These are phyloP conservation scores for Citrullus mucosospermus DNA, from an alignment of 306 rosid genomes.

Conservation along the genomic window DNA sequence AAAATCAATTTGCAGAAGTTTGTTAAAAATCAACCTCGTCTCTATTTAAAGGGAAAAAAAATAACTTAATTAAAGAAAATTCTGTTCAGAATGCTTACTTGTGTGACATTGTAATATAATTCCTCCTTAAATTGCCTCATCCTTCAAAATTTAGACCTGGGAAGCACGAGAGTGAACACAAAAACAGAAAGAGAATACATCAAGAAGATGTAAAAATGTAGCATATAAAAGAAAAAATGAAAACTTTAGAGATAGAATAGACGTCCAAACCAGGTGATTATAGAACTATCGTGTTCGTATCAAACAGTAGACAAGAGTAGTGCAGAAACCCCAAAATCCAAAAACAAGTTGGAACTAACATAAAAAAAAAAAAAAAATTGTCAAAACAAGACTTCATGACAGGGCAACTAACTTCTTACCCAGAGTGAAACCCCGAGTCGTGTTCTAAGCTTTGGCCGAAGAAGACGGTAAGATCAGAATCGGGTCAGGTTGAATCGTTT, in stretches of 20 bases:
- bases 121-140: constrained; percentile 62
- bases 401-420: no score
- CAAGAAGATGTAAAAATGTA: constrained; percentile 9
- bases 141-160: constrained; percentile 19
- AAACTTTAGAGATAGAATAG: not conserved
- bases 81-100: constrained; percentile 36
- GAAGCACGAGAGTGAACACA: constrained; percentile 12
- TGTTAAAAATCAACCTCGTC: not conserved
- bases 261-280: not conserved
- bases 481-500: no score
- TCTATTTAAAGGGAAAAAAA: not conserved
- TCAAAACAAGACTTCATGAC: no score
- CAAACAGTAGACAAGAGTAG: not conserved
- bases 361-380: no score
- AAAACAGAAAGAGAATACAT: constrained; percentile 10
- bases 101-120: constrained; percentile 30
- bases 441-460: no score
- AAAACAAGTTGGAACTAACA: no score
- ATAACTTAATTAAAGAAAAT: not conserved
- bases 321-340: not conserved
- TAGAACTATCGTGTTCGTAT: not conserved
- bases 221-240: not conserved
- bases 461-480: no score
- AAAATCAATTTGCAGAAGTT: not conserved
- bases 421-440: no score